A percentile compares a stretch with the other conserved stretches of the same genome.
phyloP scores from a whole-genome alignment of 1,284 basidiomycete species.

The Trichosporon coremiiforme region DNA sequence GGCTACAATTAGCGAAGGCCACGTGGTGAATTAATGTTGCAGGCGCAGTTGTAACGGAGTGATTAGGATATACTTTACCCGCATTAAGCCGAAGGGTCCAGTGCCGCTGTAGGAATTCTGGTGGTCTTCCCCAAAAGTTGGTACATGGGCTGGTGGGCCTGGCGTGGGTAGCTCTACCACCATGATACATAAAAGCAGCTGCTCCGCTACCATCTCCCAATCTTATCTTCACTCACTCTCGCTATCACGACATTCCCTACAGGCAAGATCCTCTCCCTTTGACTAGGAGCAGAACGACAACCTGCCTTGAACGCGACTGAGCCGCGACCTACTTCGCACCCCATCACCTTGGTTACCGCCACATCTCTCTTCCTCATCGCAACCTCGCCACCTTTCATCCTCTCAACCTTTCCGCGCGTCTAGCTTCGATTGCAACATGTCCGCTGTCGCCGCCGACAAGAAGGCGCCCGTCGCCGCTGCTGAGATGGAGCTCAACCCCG shows the following conservation, averaged over 20 bases:
- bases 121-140: slow-evolving; percentile 19
- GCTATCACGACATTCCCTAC: slow-evolving; percentile 6
- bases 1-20: not conserved
- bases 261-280: slow-evolving; percentile 4
- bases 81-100: slow-evolving; percentile 18
- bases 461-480: not conserved
- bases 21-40: not conserved
- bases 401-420: not conserved
- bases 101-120: not conserved
- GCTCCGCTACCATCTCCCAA: not conserved
- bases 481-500: slow-evolving; percentile 26
- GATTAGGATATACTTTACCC: slow-evolving; percentile 16
- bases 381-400: slow-evolving; percentile 5
- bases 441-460: slow-evolving; percentile 8
- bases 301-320: slow-evolving; percentile 13
- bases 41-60: not conserved
- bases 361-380: not conserved
- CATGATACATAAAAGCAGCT: slow-evolving; percentile 13
- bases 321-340: not conserved
- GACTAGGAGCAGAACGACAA: slow-evolving; percentile 6
- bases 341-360: slow-evolving; percentile 1
- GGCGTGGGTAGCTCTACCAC: slow-evolving; percentile 15
- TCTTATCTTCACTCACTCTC: slow-evolving; percentile 12
- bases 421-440: slow-evolving; percentile 9
- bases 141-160: slow-evolving; percentile 14